Evolutionary conservation across 345 rosid genomes (phyloP).

Genomic region (Nasturtium officinale): DNA sequence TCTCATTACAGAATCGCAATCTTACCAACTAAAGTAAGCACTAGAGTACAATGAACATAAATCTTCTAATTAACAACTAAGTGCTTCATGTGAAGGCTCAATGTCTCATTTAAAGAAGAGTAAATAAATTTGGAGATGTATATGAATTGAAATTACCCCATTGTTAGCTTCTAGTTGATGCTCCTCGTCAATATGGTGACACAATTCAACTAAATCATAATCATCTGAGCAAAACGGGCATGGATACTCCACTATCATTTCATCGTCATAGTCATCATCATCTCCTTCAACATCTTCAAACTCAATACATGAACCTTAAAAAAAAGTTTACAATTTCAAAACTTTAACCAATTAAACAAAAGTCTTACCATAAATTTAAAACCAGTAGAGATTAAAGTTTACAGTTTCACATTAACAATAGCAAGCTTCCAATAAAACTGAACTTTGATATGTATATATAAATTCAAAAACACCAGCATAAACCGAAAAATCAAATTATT

Average conservation of each 20-base stretch:
- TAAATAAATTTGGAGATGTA: not conserved
- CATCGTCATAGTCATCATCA: constrained; percentile 34
- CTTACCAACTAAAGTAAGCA: constrained; percentile 20
- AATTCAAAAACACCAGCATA: not conserved
- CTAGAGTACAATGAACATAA: constrained; percentile 2
- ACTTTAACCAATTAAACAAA: not conserved
- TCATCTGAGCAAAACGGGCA: constrained; percentile 44
- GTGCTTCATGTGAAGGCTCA: constrained; percentile 15
- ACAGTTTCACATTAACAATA: not conserved
- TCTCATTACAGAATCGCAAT: constrained; percentile 16
- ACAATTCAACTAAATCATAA: constrained; percentile 41
- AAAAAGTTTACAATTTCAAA: constrained; percentile 15
- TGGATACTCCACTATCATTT: constrained; percentile 37
- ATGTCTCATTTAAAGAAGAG: not conserved
- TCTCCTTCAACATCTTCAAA: constrained; percentile 38
- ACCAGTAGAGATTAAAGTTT: not conserved
- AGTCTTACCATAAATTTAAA: not conserved
- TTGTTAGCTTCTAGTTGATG: constrained; percentile 34
- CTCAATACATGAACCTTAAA: constrained; percentile 37
- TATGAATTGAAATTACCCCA: constrained; percentile 32
- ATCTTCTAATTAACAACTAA: constrained; percentile 12
- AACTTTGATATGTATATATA: not conserved
- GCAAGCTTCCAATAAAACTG: not conserved
- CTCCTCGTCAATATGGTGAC: constrained; percentile 41
- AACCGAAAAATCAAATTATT: not conserved